Conservation (phyloP, 495 filamentous ascomycete species). For the Hypoxylon fragiforme region DNA sequence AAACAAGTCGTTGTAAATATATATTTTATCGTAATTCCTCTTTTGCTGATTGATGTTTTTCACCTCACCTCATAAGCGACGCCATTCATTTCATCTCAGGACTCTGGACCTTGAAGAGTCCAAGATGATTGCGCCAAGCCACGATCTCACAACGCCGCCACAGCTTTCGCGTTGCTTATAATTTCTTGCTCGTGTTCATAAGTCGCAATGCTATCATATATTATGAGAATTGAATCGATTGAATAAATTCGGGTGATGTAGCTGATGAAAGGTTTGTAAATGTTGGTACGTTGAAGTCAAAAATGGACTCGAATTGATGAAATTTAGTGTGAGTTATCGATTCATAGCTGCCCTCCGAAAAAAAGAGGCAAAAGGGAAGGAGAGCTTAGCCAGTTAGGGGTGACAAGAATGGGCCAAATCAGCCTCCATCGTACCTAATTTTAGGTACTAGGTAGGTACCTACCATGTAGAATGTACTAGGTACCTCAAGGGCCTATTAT, state of each 20-base stretch:
- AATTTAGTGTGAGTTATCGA: not conserved
- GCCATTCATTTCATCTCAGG: not conserved
- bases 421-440: no score
- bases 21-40: no score
- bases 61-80: not conserved
- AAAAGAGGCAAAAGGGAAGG: not conserved
- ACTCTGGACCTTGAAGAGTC: no score
- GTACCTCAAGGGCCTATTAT: no score
- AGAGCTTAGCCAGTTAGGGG: no score
- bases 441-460: no score
- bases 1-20: no score
- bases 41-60: no score
- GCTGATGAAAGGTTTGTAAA: not conserved
- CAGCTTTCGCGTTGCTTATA: not conserved
- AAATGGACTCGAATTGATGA: not conserved
- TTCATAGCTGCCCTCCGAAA: not conserved
- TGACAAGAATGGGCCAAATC: no score
- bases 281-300: not conserved
- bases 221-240: not conserved
- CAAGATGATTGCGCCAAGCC: no score
- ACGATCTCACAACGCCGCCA: not conserved
- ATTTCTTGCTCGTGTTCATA: not conserved
- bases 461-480: no score
- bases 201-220: not conserved
- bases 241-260: no score